phyloP scores from a whole-genome alignment of 495 filamentous ascomycete genomes.

The Endocarpon pusillum region DNA sequence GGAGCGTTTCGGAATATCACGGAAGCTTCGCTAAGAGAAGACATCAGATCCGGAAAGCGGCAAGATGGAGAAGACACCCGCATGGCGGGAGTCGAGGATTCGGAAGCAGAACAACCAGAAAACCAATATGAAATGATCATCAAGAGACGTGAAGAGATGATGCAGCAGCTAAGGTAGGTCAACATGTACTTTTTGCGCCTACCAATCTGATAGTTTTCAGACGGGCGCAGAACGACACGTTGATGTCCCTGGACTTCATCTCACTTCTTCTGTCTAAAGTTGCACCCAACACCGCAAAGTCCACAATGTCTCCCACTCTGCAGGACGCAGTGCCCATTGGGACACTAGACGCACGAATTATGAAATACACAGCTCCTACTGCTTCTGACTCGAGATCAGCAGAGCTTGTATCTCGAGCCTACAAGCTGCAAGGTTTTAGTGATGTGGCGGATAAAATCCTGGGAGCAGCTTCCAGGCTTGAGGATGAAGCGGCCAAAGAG shows the following conservation, averaged over 20 bases:
- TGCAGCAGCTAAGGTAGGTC: constrained; percentile 32
- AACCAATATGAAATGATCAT: constrained; percentile 19
- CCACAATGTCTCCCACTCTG: constrained; percentile 41
- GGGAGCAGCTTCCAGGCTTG: constrained; percentile 52
- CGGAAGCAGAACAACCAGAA: constrained; percentile 21
- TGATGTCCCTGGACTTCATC: constrained; percentile 60
- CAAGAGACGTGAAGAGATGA: constrained; percentile 32
- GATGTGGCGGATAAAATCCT: constrained; percentile 56
- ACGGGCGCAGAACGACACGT: constrained; percentile 46
- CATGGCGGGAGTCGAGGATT: constrained; percentile 14
- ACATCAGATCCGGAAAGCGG: constrained; percentile 35
- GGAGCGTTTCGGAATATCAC: constrained; percentile 58
- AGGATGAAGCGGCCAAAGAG: constrained; percentile 60
- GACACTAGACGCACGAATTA: constrained; percentile 59
- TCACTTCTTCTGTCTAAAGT: constrained; percentile 72
- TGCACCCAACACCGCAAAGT: constrained; percentile 50
- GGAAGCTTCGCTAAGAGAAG: constrained; percentile 40
- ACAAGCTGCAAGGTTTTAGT: constrained; percentile 60
- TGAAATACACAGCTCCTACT: constrained; percentile 25
- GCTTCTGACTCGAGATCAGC: constrained; percentile 5
- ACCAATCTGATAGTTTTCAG: constrained; percentile 17
- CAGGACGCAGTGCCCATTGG: constrained; percentile 42
- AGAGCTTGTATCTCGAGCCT: constrained; percentile 49
- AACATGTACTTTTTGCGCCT: neutral
- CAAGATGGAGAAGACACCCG: constrained; percentile 11